Evolutionary conservation across 2,329 filamentous ascomycete genomes (phyloP).

Genomic region (Aspergillus versicolor): DNA sequence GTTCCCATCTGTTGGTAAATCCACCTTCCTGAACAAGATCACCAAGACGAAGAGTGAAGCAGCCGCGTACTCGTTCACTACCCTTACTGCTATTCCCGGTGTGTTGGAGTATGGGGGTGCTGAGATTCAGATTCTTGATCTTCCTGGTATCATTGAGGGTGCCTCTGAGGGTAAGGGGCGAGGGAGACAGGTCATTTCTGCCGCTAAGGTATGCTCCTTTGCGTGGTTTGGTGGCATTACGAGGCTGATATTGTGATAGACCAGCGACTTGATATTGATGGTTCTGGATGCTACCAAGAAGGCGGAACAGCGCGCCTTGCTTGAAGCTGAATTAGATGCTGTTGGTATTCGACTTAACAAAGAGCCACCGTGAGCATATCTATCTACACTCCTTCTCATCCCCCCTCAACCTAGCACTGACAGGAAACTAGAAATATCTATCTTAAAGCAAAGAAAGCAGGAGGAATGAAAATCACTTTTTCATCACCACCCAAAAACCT

Average conservation of each 20-base stretch:
- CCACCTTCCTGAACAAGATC: slow-evolving; percentile 97
- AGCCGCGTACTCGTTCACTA: slow-evolving; percentile 95
- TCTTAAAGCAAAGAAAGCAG: slow-evolving; percentile 90
- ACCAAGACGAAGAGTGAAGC: slow-evolving; percentile 97
- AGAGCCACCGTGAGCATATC: slow-evolving; percentile 72
- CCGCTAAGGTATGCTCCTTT: slow-evolving; percentile 66
- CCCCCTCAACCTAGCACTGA: neutral
- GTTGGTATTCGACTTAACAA: slow-evolving; percentile 93
- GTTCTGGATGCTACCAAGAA: slow-evolving; percentile 94
- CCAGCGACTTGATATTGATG: slow-evolving; percentile 96
- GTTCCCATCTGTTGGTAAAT: slow-evolving; percentile 99
- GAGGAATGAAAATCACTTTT: slow-evolving; percentile 99
- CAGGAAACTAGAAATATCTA: slow-evolving; percentile 76
- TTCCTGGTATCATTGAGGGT: slow-evolving; percentile 97
- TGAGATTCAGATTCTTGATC: slow-evolving; percentile 95
- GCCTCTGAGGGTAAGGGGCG: slow-evolving; percentile 93
- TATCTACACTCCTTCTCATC: neutral
- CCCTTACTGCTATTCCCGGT: slow-evolving; percentile 92
- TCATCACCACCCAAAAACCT: slow-evolving; percentile 82
- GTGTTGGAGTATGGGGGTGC: slow-evolving; percentile 97
- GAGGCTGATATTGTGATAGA: slow-evolving; percentile 46
- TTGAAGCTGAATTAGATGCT: slow-evolving; percentile 91
- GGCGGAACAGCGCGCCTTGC: slow-evolving; percentile 82
- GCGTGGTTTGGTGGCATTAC: neutral
- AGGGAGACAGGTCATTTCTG: slow-evolving; percentile 93